Evolutionary conservation across 805 yeast genomes (phyloP).

Genomic region (Candida boleticola): DNA sequence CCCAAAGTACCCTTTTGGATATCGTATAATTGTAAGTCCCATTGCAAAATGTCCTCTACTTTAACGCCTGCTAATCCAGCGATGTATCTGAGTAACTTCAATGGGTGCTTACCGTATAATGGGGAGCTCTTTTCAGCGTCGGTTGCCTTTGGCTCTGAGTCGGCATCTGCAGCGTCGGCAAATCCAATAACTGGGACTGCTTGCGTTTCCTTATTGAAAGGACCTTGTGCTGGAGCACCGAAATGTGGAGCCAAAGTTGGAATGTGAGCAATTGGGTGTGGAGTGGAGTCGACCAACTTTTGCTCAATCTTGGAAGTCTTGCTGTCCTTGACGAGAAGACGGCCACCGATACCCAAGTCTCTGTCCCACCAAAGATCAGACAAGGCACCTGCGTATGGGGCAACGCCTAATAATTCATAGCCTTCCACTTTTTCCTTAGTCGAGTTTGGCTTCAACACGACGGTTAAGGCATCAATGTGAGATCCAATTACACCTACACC

Average conservation of each 20-base stretch:
- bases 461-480: constrained; percentile 75
- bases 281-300: constrained; percentile 54
- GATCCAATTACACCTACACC: constrained; percentile 72
- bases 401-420: constrained; percentile 75
- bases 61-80: constrained; percentile 57
- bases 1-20: constrained; percentile 78
- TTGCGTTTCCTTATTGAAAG: constrained; percentile 74
- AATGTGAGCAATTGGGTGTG: constrained; percentile 72
- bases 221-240: constrained; percentile 65
- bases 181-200: constrained; percentile 78
- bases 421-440: constrained; percentile 63
- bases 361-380: constrained; percentile 75
- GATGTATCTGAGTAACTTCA: constrained; percentile 65
- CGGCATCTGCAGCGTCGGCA: constrained; percentile 15
- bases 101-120: constrained; percentile 64
- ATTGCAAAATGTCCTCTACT: constrained; percentile 61
- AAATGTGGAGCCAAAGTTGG: constrained; percentile 89
- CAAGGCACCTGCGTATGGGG: constrained; percentile 78
- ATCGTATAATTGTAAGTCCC: constrained; percentile 79
- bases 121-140: constrained; percentile 65
- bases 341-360: constrained; percentile 83
- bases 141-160: constrained; percentile 46
- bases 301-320: constrained; percentile 33
- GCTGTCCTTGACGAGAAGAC: constrained; percentile 51
- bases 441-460: constrained; percentile 70